Evolutionary conservation across 108 stramenopile species (phyloP).

Genomic region (Aurantiochytrium sp.): DNA sequence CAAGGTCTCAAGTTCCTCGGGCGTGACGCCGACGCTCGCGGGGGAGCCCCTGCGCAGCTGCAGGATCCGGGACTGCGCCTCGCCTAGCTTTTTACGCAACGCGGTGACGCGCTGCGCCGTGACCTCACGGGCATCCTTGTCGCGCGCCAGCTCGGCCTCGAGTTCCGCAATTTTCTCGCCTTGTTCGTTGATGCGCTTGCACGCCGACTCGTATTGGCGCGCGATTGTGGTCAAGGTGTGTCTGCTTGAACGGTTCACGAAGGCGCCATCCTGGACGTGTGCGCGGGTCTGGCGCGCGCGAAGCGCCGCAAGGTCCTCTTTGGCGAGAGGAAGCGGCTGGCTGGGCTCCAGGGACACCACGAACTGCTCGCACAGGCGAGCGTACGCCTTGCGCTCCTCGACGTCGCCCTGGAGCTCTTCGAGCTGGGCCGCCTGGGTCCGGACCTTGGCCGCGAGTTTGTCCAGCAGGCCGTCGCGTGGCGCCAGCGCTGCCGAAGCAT

Average conservation of each 20-base stretch:
- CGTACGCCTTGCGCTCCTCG: background rate
- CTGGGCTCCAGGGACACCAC: background rate
- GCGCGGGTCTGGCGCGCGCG: background rate
- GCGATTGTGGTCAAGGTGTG: background rate
- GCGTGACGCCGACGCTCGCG: background rate
- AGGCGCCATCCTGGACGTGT: background rate
- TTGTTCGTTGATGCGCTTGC: background rate
- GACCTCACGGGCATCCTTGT: background rate
- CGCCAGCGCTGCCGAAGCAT: no score
- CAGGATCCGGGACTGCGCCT: background rate
- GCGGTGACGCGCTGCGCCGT: background rate
- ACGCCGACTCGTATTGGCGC: background rate
- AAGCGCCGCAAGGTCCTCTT: background rate
- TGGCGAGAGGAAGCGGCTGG: background rate
- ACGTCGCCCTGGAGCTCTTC: background rate
- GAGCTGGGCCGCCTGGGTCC: background rate
- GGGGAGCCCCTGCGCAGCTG: background rate
- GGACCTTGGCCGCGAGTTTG: background rate
- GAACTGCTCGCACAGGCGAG: constrained; percentile 15
- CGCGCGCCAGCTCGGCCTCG: background rate
- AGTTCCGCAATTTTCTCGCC: background rate
- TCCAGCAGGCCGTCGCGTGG: background rate
- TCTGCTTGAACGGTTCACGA: background rate
- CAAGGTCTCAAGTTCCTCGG: background rate
- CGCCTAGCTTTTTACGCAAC: background rate